A percentile compares a stretch with the other conserved stretches of the same genome.
Evolutionary conservation across 768 basidiomycete species (phyloP).

Genomic region (Kwoniella shandongensis): DNA sequence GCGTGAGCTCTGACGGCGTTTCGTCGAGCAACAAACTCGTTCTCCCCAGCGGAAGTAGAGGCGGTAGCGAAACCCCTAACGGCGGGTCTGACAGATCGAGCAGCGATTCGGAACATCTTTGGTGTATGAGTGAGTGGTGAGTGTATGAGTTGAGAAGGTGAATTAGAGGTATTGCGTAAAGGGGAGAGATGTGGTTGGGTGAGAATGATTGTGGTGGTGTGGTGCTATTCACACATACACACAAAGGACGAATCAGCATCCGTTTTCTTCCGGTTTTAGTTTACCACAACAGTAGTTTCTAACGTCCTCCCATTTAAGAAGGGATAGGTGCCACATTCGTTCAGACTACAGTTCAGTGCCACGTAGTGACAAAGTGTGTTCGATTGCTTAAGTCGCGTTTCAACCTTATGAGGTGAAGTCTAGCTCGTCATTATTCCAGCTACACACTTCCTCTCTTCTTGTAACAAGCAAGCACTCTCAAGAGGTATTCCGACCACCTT

Average conservation of each 20-base stretch:
- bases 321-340: not conserved
- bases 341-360: not conserved
- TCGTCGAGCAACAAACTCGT: constrained; percentile 43
- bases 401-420: no score
- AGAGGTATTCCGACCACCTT: no score
- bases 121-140: constrained; percentile 11
- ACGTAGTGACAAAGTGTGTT: no score
- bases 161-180: no score
- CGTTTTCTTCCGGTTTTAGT: not conserved
- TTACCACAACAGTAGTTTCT: no score
- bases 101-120: constrained; percentile 26
- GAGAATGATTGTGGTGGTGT: not conserved
- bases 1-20: constrained; percentile 48
- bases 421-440: no score
- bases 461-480: no score
- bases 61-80: constrained; percentile 24
- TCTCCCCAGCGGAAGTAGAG: constrained; percentile 31
- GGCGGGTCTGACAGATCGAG: constrained; percentile 27
- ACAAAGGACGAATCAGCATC: no score
- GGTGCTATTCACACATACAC: no score
- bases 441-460: no score
- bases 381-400: no score
- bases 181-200: not conserved
- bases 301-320: not conserved
- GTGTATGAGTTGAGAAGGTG: not conserved